A percentile compares a stretch with the other conserved stretches of the same genome.
phyloP scores from a whole-genome alignment of 106 monocot genomes.

The Iris macrosiphon region DNA sequence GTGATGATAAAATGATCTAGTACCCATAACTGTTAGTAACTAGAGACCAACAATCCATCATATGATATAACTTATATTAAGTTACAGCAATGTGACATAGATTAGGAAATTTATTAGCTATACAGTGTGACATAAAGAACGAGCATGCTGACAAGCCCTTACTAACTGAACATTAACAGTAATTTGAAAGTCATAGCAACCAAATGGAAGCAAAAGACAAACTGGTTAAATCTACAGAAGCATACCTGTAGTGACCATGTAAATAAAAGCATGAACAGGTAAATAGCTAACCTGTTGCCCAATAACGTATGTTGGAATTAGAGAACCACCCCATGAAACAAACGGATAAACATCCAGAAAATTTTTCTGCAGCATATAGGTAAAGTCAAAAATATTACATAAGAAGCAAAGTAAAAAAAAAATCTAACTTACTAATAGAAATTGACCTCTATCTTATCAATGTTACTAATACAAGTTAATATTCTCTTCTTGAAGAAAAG shows the following conservation, averaged over 20 bases:
- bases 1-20: too few relatives aligned
- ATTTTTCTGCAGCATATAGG: conserved; percentile 57
- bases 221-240: neutral
- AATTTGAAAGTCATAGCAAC: neutral
- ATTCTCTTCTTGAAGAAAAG: neutral
- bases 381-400: neutral
- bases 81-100: neutral
- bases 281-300: conserved; percentile 68
- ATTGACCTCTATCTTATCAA: neutral
- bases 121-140: neutral
- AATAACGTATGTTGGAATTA: conserved; percentile 73
- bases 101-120: neutral
- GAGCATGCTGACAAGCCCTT: neutral
- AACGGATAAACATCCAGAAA: conserved; percentile 91
- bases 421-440: neutral
- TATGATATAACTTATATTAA: too few relatives aligned
- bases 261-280: neutral
- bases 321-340: conserved; percentile 88
- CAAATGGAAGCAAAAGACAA: neutral
- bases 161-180: neutral
- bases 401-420: neutral
- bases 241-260: too few relatives aligned
- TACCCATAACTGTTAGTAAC: too few relatives aligned
- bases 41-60: too few relatives aligned
- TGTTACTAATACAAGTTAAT: neutral